These are phyloP conservation scores for Phytophthora pistaciae DNA, from an alignment of 352 stramenopile species.

Conservation along the genomic window DNA sequence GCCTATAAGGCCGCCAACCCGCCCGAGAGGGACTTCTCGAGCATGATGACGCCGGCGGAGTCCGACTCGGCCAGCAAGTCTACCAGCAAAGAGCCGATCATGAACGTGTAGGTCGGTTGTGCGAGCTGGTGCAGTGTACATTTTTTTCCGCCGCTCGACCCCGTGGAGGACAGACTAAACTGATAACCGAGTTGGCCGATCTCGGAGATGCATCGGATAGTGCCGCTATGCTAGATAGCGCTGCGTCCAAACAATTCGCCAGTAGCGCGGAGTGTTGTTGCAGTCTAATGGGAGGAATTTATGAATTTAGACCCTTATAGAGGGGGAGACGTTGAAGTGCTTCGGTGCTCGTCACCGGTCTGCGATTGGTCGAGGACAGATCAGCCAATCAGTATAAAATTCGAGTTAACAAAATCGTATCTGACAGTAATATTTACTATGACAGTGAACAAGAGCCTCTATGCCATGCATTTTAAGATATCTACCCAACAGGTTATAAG, in stretches of 20 bases:
- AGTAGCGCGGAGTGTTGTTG: too few species aligned
- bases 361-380: neutral
- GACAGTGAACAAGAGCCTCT: neutral
- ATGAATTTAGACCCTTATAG: constrained; percentile 1
- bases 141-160: neutral
- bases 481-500: neutral
- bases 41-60: constrained; percentile 13
- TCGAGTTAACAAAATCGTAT: neutral
- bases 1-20: constrained; percentile 12
- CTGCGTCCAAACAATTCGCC: neutral
- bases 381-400: neutral
- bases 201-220: neutral
- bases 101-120: constrained; percentile 9
- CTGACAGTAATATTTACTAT: neutral
- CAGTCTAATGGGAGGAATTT: neutral
- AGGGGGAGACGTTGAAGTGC: constrained; percentile 4
- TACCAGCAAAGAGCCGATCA: constrained; percentile 13
- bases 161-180: neutral
- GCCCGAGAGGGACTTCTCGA: constrained; percentile 7
- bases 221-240: neutral
- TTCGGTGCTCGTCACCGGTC: neutral
- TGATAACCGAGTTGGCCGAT: neutral
- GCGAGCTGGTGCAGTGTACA: neutral
- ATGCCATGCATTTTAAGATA: too few species aligned
- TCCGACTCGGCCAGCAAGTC: constrained; percentile 2